phyloP scores from a whole-genome alignment of 2,329 filamentous ascomycete genomes.

The Xylaria sp. region DNA sequence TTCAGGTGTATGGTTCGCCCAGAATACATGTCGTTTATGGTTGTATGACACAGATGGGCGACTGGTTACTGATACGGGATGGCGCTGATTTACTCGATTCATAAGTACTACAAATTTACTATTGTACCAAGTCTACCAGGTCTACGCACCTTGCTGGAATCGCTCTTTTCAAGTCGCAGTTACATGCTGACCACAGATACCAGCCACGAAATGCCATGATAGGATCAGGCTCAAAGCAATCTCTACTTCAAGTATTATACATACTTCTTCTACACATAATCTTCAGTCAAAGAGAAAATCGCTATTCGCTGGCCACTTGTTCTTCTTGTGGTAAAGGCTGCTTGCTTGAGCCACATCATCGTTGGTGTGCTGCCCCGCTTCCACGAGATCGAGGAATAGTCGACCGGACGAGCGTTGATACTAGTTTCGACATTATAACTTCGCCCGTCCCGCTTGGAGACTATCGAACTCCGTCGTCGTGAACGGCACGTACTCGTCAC shows the following conservation, averaged over 20 bases:
- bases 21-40: not conserved
- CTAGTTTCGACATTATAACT: slow-evolving; percentile 44
- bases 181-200: too few relatives aligned
- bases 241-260: not conserved
- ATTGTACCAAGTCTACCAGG: not conserved
- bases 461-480: slow-evolving; percentile 62
- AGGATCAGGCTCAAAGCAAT: not conserved
- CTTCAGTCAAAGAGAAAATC: not conserved
- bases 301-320: not conserved
- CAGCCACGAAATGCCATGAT: too few relatives aligned
- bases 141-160: too few relatives aligned
- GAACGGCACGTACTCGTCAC: slow-evolving; percentile 64
- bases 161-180: too few relatives aligned
- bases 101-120: not conserved
- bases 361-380: not conserved
- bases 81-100: not conserved
- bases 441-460: slow-evolving; percentile 51
- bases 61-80: not conserved
- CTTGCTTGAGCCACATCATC: not conserved
- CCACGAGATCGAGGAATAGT: not conserved
- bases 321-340: not conserved
- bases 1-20: not conserved
- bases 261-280: not conserved
- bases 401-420: not conserved
- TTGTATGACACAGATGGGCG: not conserved